These are phyloP conservation scores for Aspergillus sp. DNA, from an alignment of 2,329 filamentous ascomycete species.

Conservation along the genomic window DNA sequence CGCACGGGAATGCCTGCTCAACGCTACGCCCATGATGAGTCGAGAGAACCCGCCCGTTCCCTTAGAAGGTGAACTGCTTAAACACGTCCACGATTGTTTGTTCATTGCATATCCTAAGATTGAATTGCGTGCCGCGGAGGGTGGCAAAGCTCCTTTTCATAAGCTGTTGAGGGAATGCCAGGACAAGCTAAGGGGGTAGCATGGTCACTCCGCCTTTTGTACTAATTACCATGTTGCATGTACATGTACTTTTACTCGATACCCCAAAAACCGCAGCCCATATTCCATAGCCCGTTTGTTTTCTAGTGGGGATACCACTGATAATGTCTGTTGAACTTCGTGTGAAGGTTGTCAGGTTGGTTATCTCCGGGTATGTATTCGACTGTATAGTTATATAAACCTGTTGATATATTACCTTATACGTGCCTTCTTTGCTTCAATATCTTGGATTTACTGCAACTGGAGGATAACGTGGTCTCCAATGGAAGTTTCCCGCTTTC, in stretches of 20 bases:
- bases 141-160: constrained; percentile 17
- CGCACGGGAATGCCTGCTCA: constrained; percentile 52
- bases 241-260: not conserved
- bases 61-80: constrained; percentile 46
- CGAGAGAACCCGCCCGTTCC: constrained; percentile 54
- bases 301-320: not conserved
- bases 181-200: constrained; percentile 3
- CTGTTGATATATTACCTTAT: no score
- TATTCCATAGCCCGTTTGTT: not conserved
- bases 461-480: no score
- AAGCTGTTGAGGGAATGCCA: constrained; percentile 26
- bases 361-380: not conserved
- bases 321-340: not conserved
- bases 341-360: not conserved
- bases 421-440: no score
- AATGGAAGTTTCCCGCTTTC: no score
- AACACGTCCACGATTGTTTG: constrained; percentile 56
- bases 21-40: constrained; percentile 60
- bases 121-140: constrained; percentile 28
- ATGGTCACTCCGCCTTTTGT: not conserved
- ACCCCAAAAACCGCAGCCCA: not conserved
- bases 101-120: constrained; percentile 55
- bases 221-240: not conserved
- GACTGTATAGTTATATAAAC: no score
- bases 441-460: no score